These are phyloP conservation scores for Eucalyptus rudis DNA, from an alignment of 345 rosid species.

Conservation along the genomic window DNA sequence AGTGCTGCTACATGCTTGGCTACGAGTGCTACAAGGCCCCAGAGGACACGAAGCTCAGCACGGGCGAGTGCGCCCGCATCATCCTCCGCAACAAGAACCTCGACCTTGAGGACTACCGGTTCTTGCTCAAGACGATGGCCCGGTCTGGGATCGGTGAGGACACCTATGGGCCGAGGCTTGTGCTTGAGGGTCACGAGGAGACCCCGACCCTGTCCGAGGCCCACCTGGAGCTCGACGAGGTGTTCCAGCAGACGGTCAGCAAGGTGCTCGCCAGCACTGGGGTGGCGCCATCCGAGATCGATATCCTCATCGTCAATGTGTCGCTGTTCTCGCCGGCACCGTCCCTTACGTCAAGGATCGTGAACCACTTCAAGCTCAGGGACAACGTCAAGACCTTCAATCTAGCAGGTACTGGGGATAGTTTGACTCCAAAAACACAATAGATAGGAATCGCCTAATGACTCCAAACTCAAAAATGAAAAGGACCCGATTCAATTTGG, in stretches of 20 bases:
- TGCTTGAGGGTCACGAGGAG: constrained; percentile 41
- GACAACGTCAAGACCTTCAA: constrained; percentile 45
- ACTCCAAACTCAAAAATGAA: background rate
- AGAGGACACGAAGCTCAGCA: constrained; percentile 36
- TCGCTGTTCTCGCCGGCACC: constrained; percentile 58
- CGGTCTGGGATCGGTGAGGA: constrained; percentile 67
- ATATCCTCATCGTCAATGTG: constrained; percentile 54
- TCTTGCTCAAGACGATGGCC: constrained; percentile 43
- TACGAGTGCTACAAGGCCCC: constrained; percentile 55
- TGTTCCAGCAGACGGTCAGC: constrained; percentile 46
- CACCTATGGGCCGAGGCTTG: constrained; percentile 46
- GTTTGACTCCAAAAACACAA: constrained; percentile 38
- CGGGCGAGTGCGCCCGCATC: constrained; percentile 23
- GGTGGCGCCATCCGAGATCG: constrained; percentile 41
- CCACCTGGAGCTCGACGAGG: constrained; percentile 37
- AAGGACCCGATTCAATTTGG: background rate
- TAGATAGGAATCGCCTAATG: constrained; percentile 28
- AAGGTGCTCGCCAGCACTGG: constrained; percentile 30
- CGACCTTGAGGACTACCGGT: constrained; percentile 51
- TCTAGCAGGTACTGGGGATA: constrained; percentile 62
- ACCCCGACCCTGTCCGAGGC: constrained; percentile 24
- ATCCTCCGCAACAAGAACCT: constrained; percentile 41
- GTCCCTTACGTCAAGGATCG: constrained; percentile 45
- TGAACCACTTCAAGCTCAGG: constrained; percentile 61
- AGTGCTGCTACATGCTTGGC: constrained; percentile 47